These are phyloP conservation scores for Aspergillus sp. DNA, from an alignment of 2,329 filamentous ascomycete species.

Conservation along the genomic window DNA sequence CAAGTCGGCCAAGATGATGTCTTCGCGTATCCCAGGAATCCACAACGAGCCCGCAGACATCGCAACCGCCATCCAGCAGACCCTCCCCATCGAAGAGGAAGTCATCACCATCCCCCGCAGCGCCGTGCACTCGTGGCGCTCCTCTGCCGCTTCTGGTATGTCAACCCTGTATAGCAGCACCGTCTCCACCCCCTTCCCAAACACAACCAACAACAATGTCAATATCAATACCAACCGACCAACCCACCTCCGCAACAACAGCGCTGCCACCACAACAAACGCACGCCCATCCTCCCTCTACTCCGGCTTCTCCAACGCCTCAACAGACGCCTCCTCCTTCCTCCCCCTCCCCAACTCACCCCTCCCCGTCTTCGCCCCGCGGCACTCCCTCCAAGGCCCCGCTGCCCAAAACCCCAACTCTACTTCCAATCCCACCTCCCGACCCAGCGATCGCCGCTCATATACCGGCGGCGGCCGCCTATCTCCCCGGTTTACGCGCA, in stretches of 20 bases:
- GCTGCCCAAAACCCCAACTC: background rate
- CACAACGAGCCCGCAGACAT: conserved; percentile 27
- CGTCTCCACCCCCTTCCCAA: background rate
- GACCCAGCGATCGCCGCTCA: conserved; percentile 17
- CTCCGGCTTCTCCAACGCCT: conserved; percentile 30
- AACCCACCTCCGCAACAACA: background rate
- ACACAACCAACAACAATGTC: background rate
- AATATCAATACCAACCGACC: background rate
- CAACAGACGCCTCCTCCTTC: conserved; percentile 31
- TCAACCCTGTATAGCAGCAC: conserved; percentile 28
- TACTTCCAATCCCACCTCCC: conserved; percentile 1
- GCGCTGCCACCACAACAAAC: conserved; percentile 11
- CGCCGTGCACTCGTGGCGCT: conserved; percentile 37
- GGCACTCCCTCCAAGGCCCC: conserved; percentile 19
- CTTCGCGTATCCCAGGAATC: conserved; percentile 24
- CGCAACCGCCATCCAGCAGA: conserved; percentile 25
- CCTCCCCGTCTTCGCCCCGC: conserved; percentile 35
- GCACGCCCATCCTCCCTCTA: conserved; percentile 26
- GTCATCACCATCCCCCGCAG: conserved; percentile 36
- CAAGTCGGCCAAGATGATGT: conserved; percentile 38
- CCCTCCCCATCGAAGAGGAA: conserved; percentile 33
- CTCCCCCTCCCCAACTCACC: conserved; percentile 26
- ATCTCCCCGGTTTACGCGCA: conserved; percentile 15
- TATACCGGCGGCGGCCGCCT: conserved; percentile 16
- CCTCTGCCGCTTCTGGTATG: conserved; percentile 32